These are phyloP conservation scores for Nicotiana knightiana DNA, from an alignment of 257 asterid species.

Conservation along the genomic window DNA sequence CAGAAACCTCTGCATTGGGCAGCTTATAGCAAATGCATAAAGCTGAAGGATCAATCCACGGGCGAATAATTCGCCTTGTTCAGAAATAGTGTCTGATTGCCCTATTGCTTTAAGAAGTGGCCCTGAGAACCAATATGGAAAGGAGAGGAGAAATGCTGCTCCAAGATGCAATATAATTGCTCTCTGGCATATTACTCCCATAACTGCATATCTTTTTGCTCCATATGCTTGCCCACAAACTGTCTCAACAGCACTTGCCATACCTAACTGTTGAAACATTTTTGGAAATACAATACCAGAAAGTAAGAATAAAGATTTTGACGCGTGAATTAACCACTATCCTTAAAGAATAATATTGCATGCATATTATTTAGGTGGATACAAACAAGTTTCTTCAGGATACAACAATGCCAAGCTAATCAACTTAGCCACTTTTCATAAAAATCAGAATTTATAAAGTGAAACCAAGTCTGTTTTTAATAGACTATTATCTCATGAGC, in stretches of 20 bases:
- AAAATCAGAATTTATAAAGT: no score
- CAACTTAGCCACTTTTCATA: no score
- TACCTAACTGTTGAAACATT: conserved; percentile 18
- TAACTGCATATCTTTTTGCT: conserved; percentile 23
- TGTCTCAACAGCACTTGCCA: conserved; percentile 33
- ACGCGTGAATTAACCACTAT: no score
- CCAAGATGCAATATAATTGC: conserved; percentile 22
- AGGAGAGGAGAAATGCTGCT: conserved; percentile 20
- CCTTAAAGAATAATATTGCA: no score
- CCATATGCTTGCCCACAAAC: conserved; percentile 36
- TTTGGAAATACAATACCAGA: no score
- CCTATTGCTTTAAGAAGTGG: conserved; percentile 21
- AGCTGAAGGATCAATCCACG: conserved; percentile 21
- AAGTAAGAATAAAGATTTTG: no score
- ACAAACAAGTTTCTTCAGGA: no score
- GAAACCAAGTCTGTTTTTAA: no score
- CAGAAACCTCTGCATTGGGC: conserved; percentile 31
- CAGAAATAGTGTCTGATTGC: conserved; percentile 22
- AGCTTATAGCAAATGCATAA: conserved; percentile 29
- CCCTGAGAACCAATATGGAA: conserved; percentile 25
- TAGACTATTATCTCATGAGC: no score
- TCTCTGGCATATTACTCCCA: conserved; percentile 32
- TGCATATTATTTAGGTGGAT: no score
- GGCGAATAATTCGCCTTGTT: conserved; percentile 19
- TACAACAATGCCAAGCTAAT: no score